Base-by-base conservation (phyloP, 2,329 filamentous ascomycete genomes). In the Erysiphe pulchra region DNA sequence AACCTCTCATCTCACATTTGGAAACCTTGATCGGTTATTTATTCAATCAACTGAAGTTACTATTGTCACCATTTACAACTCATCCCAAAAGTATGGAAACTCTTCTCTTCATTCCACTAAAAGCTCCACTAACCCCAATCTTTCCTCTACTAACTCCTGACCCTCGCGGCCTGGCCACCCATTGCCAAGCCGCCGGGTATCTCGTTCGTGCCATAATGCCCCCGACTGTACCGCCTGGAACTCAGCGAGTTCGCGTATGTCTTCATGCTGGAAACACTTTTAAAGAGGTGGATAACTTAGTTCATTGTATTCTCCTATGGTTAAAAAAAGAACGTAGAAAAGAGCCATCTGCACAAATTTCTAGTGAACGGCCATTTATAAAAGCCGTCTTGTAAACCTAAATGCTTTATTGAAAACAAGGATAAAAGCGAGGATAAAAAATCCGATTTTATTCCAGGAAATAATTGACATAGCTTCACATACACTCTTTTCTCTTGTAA, bases 141-240 rank as follows among this genome's bases (percentile, higher is more conserved):
- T 70, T 81, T 38, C 70, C 75, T 0, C 57, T 81, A 0, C 63
- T 77, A 16, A 77, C 73, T 0, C 61, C 64, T 0, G 58, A 68
- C 0, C 74, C 77, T 0, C 66, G 75, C 3, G 63, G 65, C 3
- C 58, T 82, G 13, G 77, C 77, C 0, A 62, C 58, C 1, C 62
- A 67, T 46, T 80, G 77, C 46, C 77, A 81, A 57, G 52, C 62
- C 3, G 57, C 60, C 0, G 73, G 74, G 0, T 74, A 72, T 46
- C 62, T 76, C 39, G 70, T 80, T 0, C 65, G 77, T 2, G 67
- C 76, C 0, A 79, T 82, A 14, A 73, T 81, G 47, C 65, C 75
- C 1, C 78, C 78, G 0, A 82, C 77, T 0, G 76, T 83, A 1
- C 74, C 76, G 0, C 58, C 56, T 1, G 76, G 77, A 0, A 70